Evolutionary conservation across 1,284 basidiomycete genomes (phyloP).

Genomic region (Macrocystidia cucumis): DNA sequence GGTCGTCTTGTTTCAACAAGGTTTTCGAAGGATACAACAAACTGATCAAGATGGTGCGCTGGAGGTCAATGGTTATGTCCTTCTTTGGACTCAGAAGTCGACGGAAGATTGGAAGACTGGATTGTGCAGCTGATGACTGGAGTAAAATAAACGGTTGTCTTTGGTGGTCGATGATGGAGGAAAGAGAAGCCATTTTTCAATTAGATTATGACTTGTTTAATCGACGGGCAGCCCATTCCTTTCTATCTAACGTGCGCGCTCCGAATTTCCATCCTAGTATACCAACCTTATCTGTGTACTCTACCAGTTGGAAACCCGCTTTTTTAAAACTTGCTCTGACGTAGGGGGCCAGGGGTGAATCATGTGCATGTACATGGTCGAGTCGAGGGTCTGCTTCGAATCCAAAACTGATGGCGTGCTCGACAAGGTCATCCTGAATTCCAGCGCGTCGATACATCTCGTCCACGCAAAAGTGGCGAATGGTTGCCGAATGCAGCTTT

Average conservation of each 20-base stretch:
- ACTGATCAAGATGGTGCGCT: conserved; percentile 44
- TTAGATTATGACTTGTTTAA: conserved; percentile 9
- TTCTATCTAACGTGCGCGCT: conserved; percentile 30
- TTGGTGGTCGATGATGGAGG: conserved; percentile 25
- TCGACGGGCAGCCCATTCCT: conserved; percentile 27
- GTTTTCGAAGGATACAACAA: conserved; percentile 49
- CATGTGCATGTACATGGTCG: conserved; percentile 34
- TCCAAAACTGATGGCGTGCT: conserved; percentile 47
- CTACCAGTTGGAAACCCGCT: conserved; percentile 44
- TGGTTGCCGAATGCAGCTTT: conserved; percentile 44
- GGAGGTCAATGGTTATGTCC: conserved; percentile 13
- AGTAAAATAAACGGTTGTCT: conserved; percentile 48
- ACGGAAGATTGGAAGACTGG: conserved; percentile 50
- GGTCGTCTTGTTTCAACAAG: conserved; percentile 21
- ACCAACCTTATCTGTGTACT: conserved; percentile 36
- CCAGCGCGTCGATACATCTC: conserved; percentile 48
- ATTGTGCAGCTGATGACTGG: conserved; percentile 60
- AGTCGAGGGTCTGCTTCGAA: conserved; percentile 40
- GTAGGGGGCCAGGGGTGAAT: conserved; percentile 47
- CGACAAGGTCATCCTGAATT: conserved; percentile 61
- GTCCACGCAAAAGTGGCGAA: conserved; percentile 74
- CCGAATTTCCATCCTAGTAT: conserved; percentile 46
- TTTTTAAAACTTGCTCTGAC: conserved; percentile 35
- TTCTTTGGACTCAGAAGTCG: conserved; percentile 26
- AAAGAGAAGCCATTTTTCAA: conserved; percentile 19